These are phyloP conservation scores for Mucor ambiguus DNA, from an alignment of 371 early-diverging fungal species.

Conservation along the genomic window DNA sequence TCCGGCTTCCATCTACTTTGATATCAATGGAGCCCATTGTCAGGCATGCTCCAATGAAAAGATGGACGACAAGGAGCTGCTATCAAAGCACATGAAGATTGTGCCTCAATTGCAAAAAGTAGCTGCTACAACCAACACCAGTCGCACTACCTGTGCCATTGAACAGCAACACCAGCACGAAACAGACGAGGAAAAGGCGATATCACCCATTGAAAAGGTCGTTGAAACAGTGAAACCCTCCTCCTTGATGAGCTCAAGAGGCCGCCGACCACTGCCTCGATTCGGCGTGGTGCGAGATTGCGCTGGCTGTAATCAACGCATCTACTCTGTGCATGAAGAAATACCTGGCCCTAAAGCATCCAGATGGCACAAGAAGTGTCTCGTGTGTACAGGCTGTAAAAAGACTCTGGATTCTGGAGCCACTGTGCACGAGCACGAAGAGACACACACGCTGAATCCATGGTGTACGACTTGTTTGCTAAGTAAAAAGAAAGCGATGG, in stretches of 20 bases:
- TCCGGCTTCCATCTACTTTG: slow-evolving; percentile 38
- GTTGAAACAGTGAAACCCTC: slow-evolving; percentile 29
- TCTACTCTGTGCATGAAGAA: slow-evolving; percentile 47
- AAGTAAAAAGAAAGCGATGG: slow-evolving; percentile 6
- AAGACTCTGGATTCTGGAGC: slow-evolving; percentile 48
- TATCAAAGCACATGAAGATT: slow-evolving; percentile 31
- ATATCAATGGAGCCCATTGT: slow-evolving; percentile 30
- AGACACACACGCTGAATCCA: slow-evolving; percentile 23
- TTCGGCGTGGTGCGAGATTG: slow-evolving; percentile 41
- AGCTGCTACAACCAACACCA: neutral
- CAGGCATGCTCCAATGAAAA: slow-evolving; percentile 28
- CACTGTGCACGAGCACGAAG: slow-evolving; percentile 27
- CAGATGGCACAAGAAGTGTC: slow-evolving; percentile 47
- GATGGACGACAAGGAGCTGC: slow-evolving; percentile 10
- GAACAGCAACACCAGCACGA: neutral
- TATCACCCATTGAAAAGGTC: neutral
- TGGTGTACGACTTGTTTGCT: slow-evolving; percentile 47
- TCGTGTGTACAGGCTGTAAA: slow-evolving; percentile 36
- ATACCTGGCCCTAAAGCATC: slow-evolving; percentile 49
- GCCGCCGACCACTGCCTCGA: slow-evolving; percentile 34
- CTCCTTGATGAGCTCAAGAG: slow-evolving; percentile 40
- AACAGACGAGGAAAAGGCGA: neutral
- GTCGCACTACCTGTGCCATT: too few species aligned
- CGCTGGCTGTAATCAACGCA: slow-evolving; percentile 41
- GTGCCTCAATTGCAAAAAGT: slow-evolving; percentile 38